Evolutionary conservation across 1,284 basidiomycete species (phyloP).

Genomic region (Coniophora puteana): DNA sequence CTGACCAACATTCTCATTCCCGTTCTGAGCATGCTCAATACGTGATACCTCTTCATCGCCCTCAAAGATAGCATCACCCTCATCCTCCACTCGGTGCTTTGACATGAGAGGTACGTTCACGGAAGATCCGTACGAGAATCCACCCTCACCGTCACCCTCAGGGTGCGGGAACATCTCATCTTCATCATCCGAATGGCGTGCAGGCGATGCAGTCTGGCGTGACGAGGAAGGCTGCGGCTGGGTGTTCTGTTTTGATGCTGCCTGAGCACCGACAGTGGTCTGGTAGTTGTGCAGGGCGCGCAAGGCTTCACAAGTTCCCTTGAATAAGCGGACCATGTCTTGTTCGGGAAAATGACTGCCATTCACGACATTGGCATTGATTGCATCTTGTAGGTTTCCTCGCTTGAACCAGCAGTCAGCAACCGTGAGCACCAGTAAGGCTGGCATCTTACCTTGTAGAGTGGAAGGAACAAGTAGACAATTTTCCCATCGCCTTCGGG

Average conservation of each 20-base stretch:
- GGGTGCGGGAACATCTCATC: slow-evolving; percentile 68
- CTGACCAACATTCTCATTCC: slow-evolving; percentile 34
- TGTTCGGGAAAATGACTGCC: slow-evolving; percentile 83
- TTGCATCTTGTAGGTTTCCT: slow-evolving; percentile 94
- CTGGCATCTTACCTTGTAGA: slow-evolving; percentile 63
- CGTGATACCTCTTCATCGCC: slow-evolving; percentile 66
- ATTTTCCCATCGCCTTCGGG: slow-evolving; percentile 91
- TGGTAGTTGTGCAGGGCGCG: slow-evolving; percentile 91
- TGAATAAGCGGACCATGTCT: slow-evolving; percentile 87
- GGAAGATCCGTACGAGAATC: slow-evolving; percentile 61
- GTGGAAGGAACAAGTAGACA: slow-evolving; percentile 89
- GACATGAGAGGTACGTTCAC: slow-evolving; percentile 47
- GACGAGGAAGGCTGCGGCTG: slow-evolving; percentile 22
- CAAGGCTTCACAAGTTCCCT: slow-evolving; percentile 91
- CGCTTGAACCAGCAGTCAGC: slow-evolving; percentile 41
- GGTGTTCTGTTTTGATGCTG: no score
- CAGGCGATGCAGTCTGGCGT: slow-evolving; percentile 10
- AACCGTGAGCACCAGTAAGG: not conserved
- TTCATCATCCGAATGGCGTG: slow-evolving; percentile 37
- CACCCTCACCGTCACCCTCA: slow-evolving; percentile 66
- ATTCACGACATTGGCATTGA: slow-evolving; percentile 84
- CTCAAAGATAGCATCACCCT: slow-evolving; percentile 69
- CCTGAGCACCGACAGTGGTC: slow-evolving; percentile 37
- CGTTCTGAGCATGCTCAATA: slow-evolving; percentile 27
- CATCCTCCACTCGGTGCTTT: slow-evolving; percentile 45